Base-by-base conservation (phyloP, 345 rosid species). In the Dovyalis caffra region DNA sequence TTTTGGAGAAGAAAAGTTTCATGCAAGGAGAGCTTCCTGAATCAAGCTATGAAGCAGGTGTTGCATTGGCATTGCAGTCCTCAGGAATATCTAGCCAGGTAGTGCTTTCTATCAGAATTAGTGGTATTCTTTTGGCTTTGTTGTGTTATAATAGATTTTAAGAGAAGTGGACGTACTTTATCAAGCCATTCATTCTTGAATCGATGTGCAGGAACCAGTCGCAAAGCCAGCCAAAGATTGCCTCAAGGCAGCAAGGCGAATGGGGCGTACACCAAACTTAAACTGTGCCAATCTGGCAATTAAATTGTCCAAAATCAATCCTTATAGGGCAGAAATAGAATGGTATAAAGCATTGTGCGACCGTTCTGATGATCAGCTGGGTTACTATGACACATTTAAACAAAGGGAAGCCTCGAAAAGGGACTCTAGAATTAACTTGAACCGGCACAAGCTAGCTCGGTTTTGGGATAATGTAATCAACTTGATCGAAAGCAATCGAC, bases 371-470 rank as follows among this genome's bases (percentile, higher is more conserved):
- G 86, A 86, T 65, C 78, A 86, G 43, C 76, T 88, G 33, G 89
- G 97, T 9, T 92, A 92, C 82, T 93, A 93, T 15, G 98, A 95
- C 70, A 84, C 88, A 12, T 95, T 90, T 78, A 95, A 84, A 88
- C 71, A 32, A 33, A 73, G 79, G 12, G 81, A 78, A 43, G 76
- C 89, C 26, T 80, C 87, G 0, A 83, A 3, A 79, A 84, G 89
- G 66, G 93, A 87, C 78, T 78, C 43, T 25, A 84, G n/a, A 62
- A 80, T 91, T 6, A 87, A 91, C 79, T 38, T 88, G 90, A 90
- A 88, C 34, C 85, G 97, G 31, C 56, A 37, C 79, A 88, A 31
- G 82, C 96, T 95, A 26, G 95, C 86, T 3, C 49, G 0, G 4
- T 91, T 93, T 82, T 95, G 97, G 97, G 86, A 93, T 32, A 29